These are phyloP conservation scores for Agastache rugosa DNA, from an alignment of 257 asterid species.

Conservation along the genomic window DNA sequence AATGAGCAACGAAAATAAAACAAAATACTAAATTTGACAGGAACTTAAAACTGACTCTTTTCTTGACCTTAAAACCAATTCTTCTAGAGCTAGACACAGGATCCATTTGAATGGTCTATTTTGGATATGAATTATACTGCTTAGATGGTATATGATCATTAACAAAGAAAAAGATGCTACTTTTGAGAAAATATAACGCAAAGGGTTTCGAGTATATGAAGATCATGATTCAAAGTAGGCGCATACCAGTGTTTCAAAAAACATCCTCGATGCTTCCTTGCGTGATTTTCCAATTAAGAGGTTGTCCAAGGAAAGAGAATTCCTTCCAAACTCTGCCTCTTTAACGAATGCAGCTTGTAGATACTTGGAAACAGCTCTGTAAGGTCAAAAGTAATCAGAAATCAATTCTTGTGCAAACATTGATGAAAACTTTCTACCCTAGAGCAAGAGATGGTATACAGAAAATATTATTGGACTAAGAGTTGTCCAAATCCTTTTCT, in stretches of 20 bases:
- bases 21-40: not conserved
- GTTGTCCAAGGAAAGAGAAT: constrained; percentile 60
- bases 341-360: constrained; percentile 62
- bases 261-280: constrained; percentile 90
- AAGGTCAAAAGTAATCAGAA: constrained; percentile 25
- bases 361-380: constrained; percentile 85
- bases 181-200: not conserved
- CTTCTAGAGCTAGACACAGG: not conserved
- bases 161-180: not conserved
- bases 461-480: not conserved
- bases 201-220: not conserved
- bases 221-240: not conserved
- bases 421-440: not conserved
- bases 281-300: constrained; percentile 76
- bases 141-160: not conserved
- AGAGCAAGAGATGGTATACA: not conserved
- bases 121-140: not conserved
- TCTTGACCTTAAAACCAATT: not conserved
- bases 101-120: not conserved
- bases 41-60: not conserved
- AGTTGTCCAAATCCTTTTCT: not conserved
- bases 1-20: not conserved
- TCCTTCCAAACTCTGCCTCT: constrained; percentile 66
- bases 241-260: constrained; percentile 81
- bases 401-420: not conserved